Conservation (phyloP, 2,329 filamentous ascomycete genomes). For the Aphanocladium album region DNA sequence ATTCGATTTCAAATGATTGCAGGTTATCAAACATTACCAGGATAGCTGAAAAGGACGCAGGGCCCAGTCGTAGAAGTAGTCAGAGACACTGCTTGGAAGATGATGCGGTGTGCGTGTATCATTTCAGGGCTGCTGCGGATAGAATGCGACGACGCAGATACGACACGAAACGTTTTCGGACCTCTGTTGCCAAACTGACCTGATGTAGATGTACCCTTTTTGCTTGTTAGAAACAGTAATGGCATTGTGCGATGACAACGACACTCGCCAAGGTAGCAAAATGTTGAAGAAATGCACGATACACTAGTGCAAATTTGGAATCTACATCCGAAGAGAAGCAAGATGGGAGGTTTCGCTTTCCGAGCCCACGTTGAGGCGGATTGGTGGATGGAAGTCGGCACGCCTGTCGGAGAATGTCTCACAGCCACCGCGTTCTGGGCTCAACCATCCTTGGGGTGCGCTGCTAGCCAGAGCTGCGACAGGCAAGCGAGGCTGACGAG, state of each 20-base stretch:
- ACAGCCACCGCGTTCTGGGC: not conserved
- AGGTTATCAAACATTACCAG: too few relatives aligned
- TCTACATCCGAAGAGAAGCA: not conserved
- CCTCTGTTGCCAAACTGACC: too few relatives aligned
- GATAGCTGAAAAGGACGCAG: not conserved
- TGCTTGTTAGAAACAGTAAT: too few relatives aligned
- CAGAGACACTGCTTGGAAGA: not conserved
- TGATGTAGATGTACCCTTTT: too few relatives aligned
- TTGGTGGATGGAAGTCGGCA: not conserved
- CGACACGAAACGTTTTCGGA: not conserved
- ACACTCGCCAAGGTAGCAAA: not conserved
- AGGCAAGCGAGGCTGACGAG: not conserved
- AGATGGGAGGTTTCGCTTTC: not conserved
- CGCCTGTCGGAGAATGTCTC: conserved; percentile 8
- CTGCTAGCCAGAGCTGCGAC: not conserved
- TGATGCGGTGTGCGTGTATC: not conserved
- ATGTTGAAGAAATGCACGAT: not conserved
- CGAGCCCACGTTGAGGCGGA: not conserved
- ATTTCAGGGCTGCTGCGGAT: not conserved
- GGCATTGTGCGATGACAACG: too few relatives aligned
- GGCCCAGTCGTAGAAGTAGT: not conserved
- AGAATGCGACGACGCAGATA: not conserved
- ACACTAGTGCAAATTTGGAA: not conserved
- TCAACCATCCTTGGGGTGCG: not conserved
- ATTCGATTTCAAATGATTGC: not conserved